Evolutionary conservation across 352 stramenopile species (phyloP).

Genomic region (Pythium utonaiense): DNA sequence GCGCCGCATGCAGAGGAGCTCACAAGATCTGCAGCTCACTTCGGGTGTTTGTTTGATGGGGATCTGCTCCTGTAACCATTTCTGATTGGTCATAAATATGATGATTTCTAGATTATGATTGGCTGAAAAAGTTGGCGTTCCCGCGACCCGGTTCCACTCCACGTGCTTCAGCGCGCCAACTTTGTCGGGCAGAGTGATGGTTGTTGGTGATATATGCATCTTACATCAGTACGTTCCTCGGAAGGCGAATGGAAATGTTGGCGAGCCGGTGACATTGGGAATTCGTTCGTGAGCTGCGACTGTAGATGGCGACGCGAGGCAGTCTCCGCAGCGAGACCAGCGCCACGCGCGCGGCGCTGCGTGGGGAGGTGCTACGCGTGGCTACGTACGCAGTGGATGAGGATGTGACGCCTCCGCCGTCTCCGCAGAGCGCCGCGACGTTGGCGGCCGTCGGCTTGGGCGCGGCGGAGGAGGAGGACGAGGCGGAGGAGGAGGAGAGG

Average conservation of each 20-base stretch:
- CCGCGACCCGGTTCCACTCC: neutral
- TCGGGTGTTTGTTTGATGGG: neutral
- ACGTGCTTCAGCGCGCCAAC: neutral
- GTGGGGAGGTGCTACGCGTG: neutral
- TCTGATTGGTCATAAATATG: conserved; percentile 6
- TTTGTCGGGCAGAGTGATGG: neutral
- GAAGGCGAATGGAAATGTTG: neutral
- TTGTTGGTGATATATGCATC: neutral
- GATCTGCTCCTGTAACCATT: neutral
- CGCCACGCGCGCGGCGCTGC: conserved; percentile 17
- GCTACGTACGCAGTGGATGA: conserved; percentile 7
- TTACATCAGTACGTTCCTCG: conserved; percentile 8
- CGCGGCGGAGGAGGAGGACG: conserved; percentile 2
- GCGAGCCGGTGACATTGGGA: no score
- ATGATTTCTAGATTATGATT: neutral
- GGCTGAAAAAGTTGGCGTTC: neutral
- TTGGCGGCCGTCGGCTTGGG: conserved; percentile 15
- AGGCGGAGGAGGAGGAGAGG: conserved; percentile 4
- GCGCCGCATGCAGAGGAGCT: conserved; percentile 2
- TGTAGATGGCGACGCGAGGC: conserved; percentile 14
- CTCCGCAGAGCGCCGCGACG: conserved; percentile 21
- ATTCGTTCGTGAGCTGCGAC: conserved; percentile 4
- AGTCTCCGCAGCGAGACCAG: conserved; percentile 26
- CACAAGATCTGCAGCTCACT: neutral
- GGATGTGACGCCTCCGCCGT: conserved; percentile 21